Evolutionary conservation across 805 yeast genomes (phyloP).

Genomic region (Jamesozyma piceae): DNA sequence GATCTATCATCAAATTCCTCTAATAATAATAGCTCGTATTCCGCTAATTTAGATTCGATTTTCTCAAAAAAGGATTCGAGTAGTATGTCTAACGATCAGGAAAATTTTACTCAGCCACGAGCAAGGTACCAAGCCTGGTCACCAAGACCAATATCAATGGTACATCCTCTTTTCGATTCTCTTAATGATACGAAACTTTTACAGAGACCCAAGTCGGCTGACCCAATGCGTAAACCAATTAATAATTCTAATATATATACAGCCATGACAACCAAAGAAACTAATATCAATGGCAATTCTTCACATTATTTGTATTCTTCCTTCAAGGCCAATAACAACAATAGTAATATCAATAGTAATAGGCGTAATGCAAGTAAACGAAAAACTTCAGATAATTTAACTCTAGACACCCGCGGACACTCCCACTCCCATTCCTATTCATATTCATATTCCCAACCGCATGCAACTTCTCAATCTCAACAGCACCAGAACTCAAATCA

Average conservation of each 20-base stretch:
- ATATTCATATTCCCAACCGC: background rate
- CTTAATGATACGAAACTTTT: constrained; percentile 26
- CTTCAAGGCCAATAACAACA: constrained; percentile 11
- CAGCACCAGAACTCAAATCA: background rate
- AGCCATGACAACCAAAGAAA: background rate
- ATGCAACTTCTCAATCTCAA: background rate
- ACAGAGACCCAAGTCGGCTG: constrained; percentile 37
- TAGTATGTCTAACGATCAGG: background rate
- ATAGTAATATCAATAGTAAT: background rate
- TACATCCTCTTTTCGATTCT: constrained; percentile 21
- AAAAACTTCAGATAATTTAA: constrained; percentile 9
- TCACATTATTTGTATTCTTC: background rate
- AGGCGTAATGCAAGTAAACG: background rate
- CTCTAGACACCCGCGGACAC: background rate
- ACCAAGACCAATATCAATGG: constrained; percentile 36
- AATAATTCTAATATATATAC: background rate
- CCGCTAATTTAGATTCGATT: constrained; percentile 12
- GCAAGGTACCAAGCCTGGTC: constrained; percentile 20
- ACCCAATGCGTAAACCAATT: constrained; percentile 19
- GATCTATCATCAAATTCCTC: constrained; percentile 7
- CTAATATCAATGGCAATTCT: constrained; percentile 4
- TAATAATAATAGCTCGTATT: constrained; percentile 1
- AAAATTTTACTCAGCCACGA: background rate
- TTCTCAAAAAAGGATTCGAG: constrained; percentile 3
- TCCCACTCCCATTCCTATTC: background rate